A percentile compares a stretch with the other conserved stretches of the same genome.
phyloP scores from a whole-genome alignment of 441 rosid genomes.

The Codiaeum variegatum region DNA sequence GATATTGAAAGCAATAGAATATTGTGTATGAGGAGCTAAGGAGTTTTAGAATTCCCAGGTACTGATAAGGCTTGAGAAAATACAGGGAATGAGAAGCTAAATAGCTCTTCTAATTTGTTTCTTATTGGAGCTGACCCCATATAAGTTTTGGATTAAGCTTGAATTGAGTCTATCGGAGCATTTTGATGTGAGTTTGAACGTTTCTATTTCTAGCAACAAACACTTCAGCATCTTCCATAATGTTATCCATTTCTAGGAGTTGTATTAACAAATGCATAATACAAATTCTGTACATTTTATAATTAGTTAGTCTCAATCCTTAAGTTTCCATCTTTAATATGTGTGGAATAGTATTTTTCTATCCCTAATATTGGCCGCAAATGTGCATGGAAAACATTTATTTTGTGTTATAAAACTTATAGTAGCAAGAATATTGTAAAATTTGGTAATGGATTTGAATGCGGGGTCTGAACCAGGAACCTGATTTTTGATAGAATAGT shows the following conservation, averaged over 20 bases:
- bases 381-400: neutral
- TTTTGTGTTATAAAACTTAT: neutral
- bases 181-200: neutral
- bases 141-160: too few relatives aligned
- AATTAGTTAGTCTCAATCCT: neutral
- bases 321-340: neutral
- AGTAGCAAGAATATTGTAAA: neutral
- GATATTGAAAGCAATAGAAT: neutral
- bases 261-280: neutral
- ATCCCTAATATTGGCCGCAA: neutral
- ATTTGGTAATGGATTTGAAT: neutral
- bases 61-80: neutral
- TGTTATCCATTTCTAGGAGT: neutral
- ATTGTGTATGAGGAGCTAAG: neutral
- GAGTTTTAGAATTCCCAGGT: neutral
- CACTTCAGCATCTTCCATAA: neutral
- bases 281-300: neutral
- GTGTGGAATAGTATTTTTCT: neutral
- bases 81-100: neutral
- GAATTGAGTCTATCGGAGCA: too few relatives aligned
- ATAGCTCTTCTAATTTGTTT: too few relatives aligned
- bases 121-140: too few relatives aligned
- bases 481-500: neutral
- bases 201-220: neutral
- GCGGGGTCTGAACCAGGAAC: neutral